Evolutionary conservation across 2,329 filamentous ascomycete genomes (phyloP), one percentile per base, ranked within the genome.

Genomic region (Penicillium sp.): DNA sequence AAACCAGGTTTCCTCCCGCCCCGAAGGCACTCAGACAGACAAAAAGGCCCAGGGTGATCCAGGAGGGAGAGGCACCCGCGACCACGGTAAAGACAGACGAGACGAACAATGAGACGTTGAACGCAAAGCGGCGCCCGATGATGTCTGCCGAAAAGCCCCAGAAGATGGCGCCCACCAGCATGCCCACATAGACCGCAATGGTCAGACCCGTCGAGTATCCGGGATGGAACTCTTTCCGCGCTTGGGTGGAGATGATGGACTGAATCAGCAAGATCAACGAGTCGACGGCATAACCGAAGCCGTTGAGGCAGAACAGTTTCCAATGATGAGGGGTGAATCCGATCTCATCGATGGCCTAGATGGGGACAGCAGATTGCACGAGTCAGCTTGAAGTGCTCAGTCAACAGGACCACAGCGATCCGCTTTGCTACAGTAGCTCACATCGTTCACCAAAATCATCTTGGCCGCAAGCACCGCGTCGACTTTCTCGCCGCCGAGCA

Each of bases 141-240:
- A 91, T 82, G 68, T 91, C 89, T 25, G 87, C 87, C 3, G 81
- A 82, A 33, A 89, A 75, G 1, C 88, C 88, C 88, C 88, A 91
- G 75, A 90, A 90, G 28, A 90, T 71, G 16, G 79, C 79, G 13
- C 79, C 79, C 1, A 77, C 68, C 6, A 81, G 68, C 63, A 81
- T 71, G 25, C 79, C 79, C 13, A 78, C 71, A 54, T 81, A 79
- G 5, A 75, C 73, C 3, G 77, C 79, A 6, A 81, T 69, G 2
- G 77, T 74, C 33, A 79, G 64, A 2, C 78, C 78, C 11, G 71
- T 76, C 56, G 59, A 60, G 58, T 65, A 73, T 51, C 52, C 71
- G 55, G 59, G 75, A 52, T 60, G 71, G 65, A 67, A 72, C 42
- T 74, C 69, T 30, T 33, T 64, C 63, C 58, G 67, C 57, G 58